phyloP scores from a whole-genome alignment of 306 rosid species.

The Lablab purpureus region DNA sequence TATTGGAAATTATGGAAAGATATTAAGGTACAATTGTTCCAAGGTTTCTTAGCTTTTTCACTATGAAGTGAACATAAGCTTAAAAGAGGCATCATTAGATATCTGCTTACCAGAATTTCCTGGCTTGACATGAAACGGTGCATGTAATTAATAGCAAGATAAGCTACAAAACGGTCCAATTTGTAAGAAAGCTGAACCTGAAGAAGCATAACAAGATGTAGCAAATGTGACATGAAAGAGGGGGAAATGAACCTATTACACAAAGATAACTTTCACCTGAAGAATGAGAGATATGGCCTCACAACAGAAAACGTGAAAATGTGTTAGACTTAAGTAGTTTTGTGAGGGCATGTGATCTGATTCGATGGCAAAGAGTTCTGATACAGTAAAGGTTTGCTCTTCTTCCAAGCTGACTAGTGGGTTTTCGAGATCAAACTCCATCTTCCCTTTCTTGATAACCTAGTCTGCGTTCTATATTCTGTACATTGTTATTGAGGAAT shows the following conservation, averaged over 20 bases:
- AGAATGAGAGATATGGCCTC: slow-evolving; percentile 64
- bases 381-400: slow-evolving; percentile 46
- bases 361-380: slow-evolving; percentile 71
- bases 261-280: slow-evolving; percentile 54
- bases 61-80: background rate
- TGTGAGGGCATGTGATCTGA: slow-evolving; percentile 61
- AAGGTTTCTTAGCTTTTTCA: slow-evolving; percentile 1
- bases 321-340: slow-evolving; percentile 45
- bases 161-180: slow-evolving; percentile 61
- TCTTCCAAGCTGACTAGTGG: slow-evolving; percentile 58
- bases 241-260: slow-evolving; percentile 14
- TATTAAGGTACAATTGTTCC: slow-evolving; percentile 4
- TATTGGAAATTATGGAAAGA: background rate
- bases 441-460: slow-evolving; percentile 38
- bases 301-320: slow-evolving; percentile 45
- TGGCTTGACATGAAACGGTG: slow-evolving; percentile 68
- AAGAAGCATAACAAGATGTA: slow-evolving; percentile 25
- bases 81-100: slow-evolving; percentile 2
- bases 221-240: slow-evolving; percentile 34
- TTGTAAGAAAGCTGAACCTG: slow-evolving; percentile 62
- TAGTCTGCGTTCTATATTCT: slow-evolving; percentile 20
- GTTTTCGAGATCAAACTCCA: slow-evolving; percentile 74
- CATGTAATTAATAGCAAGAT: slow-evolving; percentile 77
- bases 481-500: slow-evolving; percentile 33
- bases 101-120: slow-evolving; percentile 62